Evolutionary conservation across 257 asterid species (phyloP).

Genomic region (Cruciata laevipes): DNA sequence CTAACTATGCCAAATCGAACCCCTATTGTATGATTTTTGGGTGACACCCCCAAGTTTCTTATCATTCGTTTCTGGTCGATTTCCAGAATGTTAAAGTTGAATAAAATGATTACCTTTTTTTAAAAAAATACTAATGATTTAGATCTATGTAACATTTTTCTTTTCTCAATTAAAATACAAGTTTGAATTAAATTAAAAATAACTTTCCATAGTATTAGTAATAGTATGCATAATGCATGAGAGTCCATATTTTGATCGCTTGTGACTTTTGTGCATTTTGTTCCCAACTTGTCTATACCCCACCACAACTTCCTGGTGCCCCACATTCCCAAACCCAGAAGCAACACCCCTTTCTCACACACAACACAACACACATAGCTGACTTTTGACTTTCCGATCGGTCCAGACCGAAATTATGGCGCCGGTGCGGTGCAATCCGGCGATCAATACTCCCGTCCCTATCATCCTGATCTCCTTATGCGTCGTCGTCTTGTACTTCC

Average conservation of each 20-base stretch:
- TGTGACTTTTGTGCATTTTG: not conserved
- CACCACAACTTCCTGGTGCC: conserved; percentile 10
- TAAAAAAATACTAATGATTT: no score
- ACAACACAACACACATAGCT: not conserved
- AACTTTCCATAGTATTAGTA: no score
- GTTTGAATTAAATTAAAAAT: no score
- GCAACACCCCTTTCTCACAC: not conserved
- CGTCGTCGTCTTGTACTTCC: not conserved
- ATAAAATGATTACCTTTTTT: no score
- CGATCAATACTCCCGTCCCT: not conserved
- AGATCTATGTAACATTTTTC: no score
- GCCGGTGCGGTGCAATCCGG: not conserved
- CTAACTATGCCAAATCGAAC: no score
- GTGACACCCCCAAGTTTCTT: no score
- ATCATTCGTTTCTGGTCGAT: no score
- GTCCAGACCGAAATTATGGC: conserved; percentile 4
- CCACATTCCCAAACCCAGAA: conserved; percentile 3
- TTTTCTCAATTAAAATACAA: no score
- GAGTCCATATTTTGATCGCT: not conserved
- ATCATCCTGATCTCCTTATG: conserved; percentile 4
- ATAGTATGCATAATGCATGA: no score
- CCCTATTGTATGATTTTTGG: no score
- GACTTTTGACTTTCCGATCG: not conserved
- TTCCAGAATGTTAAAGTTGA: no score
- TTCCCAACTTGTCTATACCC: not conserved